Evolutionary conservation across 371 early-diverging fungal genomes (phyloP), one percentile per base, ranked within the genome.

Genomic region (Mortierella sp.): DNA sequence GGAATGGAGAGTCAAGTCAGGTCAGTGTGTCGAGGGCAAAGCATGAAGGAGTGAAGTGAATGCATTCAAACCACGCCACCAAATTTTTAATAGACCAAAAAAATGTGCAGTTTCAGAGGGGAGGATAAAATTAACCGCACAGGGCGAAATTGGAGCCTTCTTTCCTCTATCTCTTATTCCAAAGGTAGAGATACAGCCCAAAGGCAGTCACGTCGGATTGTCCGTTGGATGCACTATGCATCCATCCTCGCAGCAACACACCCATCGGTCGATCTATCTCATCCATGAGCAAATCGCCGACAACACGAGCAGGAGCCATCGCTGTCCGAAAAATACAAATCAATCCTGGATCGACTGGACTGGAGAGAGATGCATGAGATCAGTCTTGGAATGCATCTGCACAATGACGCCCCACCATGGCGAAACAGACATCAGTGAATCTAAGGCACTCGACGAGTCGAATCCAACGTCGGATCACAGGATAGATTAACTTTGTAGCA

Each of bases 151-250:
- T 67, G 60, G 71, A 59, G 71, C 71, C 71, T 71, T 60, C 71
- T 71, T 64, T 71, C 63, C 56, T 56, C 64, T 64, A 59, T 71
- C 71, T 71, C 71, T 64, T 64, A 54, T 64, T 60, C 60, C 71
- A 64, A 57, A 71, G 71, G 71, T 71, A 71, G 64, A 71, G 64
- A 59, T 52, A 24, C 28, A 24, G n/a, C 41, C 37, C 14, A 31
- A 47, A 39, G 50, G 51, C 64, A 71, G 71, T 71, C 71, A 64
- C 71, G 19, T 34, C 30, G n/a, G 17, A 34, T 17, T 34, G n/a
- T n/a, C n/a, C n/a, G n/a, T n/a, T 17, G 56, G 56, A 56, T 34
- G 37, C 11, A 34, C 37, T 11, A 11, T 14, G 37, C 37, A 34
- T 34, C 37, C 37, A 34, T 34, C 37, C 37, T 11, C 37, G 37